Conservation (phyloP, 192 early-diverging fungal species). For the Coemansia sp. region DNA sequence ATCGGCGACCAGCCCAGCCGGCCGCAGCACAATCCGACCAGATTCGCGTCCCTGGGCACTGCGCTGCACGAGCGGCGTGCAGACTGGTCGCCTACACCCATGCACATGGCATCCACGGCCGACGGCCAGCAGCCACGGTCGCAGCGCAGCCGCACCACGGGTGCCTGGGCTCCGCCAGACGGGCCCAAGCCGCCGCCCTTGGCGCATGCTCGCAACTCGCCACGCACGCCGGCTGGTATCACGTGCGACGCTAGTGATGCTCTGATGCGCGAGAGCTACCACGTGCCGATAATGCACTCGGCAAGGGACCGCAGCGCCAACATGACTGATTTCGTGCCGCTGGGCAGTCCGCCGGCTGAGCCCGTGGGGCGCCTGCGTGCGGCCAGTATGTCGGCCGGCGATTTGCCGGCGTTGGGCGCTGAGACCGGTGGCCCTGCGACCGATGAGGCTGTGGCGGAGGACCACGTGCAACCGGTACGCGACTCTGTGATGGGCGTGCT, state of each 20-base stretch:
- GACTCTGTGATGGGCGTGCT: conserved; percentile 40
- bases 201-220: conserved; percentile 17
- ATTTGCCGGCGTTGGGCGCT: not conserved
- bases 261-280: conserved; percentile 10
- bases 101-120: not conserved
- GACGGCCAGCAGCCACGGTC: not conserved
- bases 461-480: conserved; percentile 17
- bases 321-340: conserved; percentile 14
- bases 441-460: not conserved
- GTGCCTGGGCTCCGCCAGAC: conserved; percentile 13
- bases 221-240: conserved; percentile 3
- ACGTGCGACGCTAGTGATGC: conserved; percentile 1
- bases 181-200: conserved; percentile 12
- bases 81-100: not conserved
- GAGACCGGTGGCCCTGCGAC: not conserved
- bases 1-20: conserved; percentile 1
- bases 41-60: not conserved
- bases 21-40: not conserved
- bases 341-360: conserved; percentile 15
- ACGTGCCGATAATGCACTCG: conserved; percentile 12
- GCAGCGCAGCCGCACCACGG: conserved; percentile 12
- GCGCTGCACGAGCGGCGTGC: not conserved
- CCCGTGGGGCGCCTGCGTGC: conserved; percentile 12
- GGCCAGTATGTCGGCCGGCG: conserved; percentile 17
- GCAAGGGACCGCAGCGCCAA: not conserved